Percentiles rank a stretch among this genome's conserved stretches.
These are phyloP conservation scores for Domatiomyces globalis DNA, from an alignment of 2,329 filamentous ascomycete species.

Conservation along the genomic window DNA sequence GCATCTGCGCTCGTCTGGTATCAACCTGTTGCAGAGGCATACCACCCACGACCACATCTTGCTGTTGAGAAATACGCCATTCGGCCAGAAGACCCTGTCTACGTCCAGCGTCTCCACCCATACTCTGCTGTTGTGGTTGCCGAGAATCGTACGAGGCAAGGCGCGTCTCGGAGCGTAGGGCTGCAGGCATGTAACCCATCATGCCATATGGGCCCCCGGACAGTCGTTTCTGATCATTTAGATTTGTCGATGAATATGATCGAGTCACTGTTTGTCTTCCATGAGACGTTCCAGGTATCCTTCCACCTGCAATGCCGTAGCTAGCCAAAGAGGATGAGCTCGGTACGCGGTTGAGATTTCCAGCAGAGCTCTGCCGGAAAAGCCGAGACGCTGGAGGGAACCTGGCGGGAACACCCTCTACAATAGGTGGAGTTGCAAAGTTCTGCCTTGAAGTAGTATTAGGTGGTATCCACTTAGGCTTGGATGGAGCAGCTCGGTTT, in stretches of 20 bases:
- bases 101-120: slow-evolving; percentile 6
- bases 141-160: slow-evolving; percentile 10
- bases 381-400: background rate
- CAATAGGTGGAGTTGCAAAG: background rate
- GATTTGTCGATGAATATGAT: background rate
- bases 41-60: slow-evolving; percentile 33
- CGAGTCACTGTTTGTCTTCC: background rate
- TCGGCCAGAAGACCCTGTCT: slow-evolving; percentile 44
- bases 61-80: slow-evolving; percentile 52
- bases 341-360: background rate
- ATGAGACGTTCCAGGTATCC: background rate
- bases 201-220: slow-evolving; percentile 5
- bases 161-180: slow-evolving; percentile 44
- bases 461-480: background rate
- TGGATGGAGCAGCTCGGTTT: background rate
- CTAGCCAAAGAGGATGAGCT: background rate
- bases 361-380: background rate
- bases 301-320: background rate
- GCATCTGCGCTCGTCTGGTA: slow-evolving; percentile 31
- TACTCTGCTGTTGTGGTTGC: slow-evolving; percentile 8
- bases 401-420: background rate
- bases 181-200: slow-evolving; percentile 16
- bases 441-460: background rate
- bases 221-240: background rate
- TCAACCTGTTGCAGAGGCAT: slow-evolving; percentile 22